Evolutionary conservation across 1,284 basidiomycete genomes (phyloP).

Genomic region (Limonomyces culmigenus): DNA sequence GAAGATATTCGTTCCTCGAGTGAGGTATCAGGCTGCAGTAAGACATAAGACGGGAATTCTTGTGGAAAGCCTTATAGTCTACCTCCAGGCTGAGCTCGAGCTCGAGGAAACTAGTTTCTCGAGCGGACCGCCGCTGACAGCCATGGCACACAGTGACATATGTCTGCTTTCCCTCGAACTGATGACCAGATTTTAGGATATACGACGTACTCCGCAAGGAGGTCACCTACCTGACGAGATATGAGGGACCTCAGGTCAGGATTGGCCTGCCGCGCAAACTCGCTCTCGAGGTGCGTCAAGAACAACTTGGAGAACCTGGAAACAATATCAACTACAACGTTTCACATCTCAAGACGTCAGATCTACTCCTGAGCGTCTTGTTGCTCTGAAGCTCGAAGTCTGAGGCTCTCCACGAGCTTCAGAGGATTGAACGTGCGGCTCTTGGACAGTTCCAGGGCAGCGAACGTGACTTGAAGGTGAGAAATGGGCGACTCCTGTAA

Average conservation of each 20-base stretch:
- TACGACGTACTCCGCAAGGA: too few relatives aligned
- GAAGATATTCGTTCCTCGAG: conserved; percentile 55
- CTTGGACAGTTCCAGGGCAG: conserved; percentile 60
- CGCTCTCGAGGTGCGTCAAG: conserved; percentile 69
- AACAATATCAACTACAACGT: conserved; percentile 5
- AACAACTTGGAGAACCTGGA: conserved; percentile 90
- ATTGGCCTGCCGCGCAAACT: conserved; percentile 64
- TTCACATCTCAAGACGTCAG: conserved; percentile 2
- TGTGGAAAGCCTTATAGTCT: conserved; percentile 4
- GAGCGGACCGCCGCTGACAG: conserved; percentile 55
- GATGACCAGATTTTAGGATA: too few relatives aligned
- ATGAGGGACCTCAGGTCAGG: conserved; percentile 48
- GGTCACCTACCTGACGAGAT: conserved; percentile 46
- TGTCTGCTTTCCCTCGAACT: conserved; percentile 77
- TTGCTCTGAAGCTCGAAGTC: conserved; percentile 66
- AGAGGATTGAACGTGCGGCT: conserved; percentile 64
- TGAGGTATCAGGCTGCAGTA: conserved; percentile 41
- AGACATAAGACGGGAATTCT: conserved; percentile 4
- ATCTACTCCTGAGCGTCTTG: conserved; percentile 89
- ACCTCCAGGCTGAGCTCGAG: conserved; percentile 75
- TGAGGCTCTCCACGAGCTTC: conserved; percentile 68
- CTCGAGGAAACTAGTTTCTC: conserved; percentile 58
- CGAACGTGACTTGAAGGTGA: conserved; percentile 62
- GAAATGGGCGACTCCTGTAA: conserved; percentile 53
- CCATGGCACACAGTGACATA: conserved; percentile 63